Base-by-base conservation (phyloP, 768 basidiomycete genomes). In the Auricularia heimuer region DNA sequence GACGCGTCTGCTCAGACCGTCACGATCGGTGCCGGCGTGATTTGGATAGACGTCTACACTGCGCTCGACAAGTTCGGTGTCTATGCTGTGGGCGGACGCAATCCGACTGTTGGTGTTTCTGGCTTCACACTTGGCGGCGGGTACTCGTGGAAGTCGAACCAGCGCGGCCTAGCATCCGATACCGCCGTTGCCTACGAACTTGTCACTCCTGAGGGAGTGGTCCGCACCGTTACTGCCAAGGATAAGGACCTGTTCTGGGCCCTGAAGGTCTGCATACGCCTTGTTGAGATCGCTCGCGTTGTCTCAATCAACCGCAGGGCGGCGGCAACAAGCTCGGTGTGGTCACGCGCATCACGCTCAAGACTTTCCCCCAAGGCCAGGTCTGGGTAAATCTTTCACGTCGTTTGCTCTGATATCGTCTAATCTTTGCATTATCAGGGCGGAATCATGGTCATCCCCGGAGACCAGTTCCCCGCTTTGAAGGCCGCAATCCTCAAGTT, bases 121-220 rank as follows among this genome's bases (percentile, higher is more conserved):
- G 63, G 63, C 16, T 58, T 64, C 54, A 64, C 54, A 14, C 54
- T 64, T 6, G 63, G 63, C 16, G 63, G 63, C 63, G 77, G 77
- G 6, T 78, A 73, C 67, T 74, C 75, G 0, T 64, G 70, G 66
- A 73, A 73, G 64, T 74, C 73, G 3, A 76, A 74, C 64, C 71
- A 73, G 61, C 71, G 70, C 64, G 75, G 77, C 8, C 65, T 77
- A 10, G 70, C 71, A 3, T 66, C 76, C 39, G 77, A 78, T 67
- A 77, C 75, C 62, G 61, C 79, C 36, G 65, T 61, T 14, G 68
- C 58, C 34, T 70, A 68, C 16, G 62, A 73, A 63, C 64, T 77
- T 16, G 74, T 75, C n/a, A 62, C 73, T 1, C 75, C 76, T 4
- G 69, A 69, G 47, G 77, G 77, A 45, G 66, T 61, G 42, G n/a